phyloP scores from a whole-genome alignment of 2,329 filamentous ascomycete genomes.

The Colletotrichum sp. region DNA sequence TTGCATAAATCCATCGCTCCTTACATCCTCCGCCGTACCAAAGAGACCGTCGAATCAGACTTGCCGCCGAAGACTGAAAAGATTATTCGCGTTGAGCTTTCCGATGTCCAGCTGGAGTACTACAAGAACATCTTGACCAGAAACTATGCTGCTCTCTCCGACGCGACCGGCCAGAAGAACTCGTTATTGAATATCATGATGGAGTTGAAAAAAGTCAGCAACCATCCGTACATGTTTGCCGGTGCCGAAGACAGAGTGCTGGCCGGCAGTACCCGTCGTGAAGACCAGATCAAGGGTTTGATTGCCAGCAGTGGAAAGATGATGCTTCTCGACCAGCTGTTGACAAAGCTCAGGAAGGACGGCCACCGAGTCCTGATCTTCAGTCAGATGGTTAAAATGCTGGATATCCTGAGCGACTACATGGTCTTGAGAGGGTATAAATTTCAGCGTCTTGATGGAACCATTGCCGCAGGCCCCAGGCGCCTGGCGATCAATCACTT shows the following conservation, averaged over 20 bases:
- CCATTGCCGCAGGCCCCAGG: conserved; percentile 85
- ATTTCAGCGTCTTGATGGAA: conserved; percentile 94
- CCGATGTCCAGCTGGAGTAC: conserved; percentile 95
- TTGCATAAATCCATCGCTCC: conserved; percentile 88
- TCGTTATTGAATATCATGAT: conserved; percentile 98
- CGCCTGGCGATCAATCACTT: conserved; percentile 98
- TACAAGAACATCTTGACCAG: conserved; percentile 99
- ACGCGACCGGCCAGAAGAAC: conserved; percentile 91
- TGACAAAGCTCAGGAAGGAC: conserved; percentile 91
- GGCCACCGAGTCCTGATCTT: conserved; percentile 97
- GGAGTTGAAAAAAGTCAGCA: conserved; percentile 99
- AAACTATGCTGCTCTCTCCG: conserved; percentile 93
- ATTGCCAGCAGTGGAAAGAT: conserved; percentile 99
- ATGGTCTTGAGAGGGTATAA: conserved; percentile 91
- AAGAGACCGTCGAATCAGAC: conserved; percentile 96
- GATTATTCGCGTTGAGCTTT: conserved; percentile 96
- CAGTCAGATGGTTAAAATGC: conserved; percentile 99
- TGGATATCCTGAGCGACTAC: conserved; percentile 95
- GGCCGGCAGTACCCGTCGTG: conserved; percentile 78
- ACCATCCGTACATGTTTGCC: conserved; percentile 97
- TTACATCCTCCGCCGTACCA: conserved; percentile 93
- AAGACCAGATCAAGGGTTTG: conserved; percentile 89
- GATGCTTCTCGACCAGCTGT: conserved; percentile 97
- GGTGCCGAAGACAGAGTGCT: conserved; percentile 91
- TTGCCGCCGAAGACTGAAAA: conserved; percentile 97